Evolutionary conservation across 495 filamentous ascomycete species (phyloP).

Genomic region (Astrothelium subdiscretum): DNA sequence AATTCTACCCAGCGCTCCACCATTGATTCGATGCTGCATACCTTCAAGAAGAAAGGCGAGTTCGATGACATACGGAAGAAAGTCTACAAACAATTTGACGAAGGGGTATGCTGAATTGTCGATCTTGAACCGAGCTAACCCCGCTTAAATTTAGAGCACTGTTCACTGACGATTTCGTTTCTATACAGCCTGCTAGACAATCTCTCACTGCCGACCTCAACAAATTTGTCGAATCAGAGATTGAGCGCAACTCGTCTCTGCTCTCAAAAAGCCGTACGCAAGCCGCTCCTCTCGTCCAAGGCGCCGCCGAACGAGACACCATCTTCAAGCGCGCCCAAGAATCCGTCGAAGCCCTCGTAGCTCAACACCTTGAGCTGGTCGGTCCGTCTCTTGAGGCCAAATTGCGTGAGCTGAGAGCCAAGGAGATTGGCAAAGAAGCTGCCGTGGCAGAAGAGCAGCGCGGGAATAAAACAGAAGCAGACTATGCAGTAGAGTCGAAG

Average conservation of each 20-base stretch:
- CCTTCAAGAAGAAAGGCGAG: slow-evolving; percentile 83
- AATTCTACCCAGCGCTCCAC: slow-evolving; percentile 56
- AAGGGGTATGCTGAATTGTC: slow-evolving; percentile 44
- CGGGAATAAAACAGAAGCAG: slow-evolving; percentile 71
- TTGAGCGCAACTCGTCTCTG: slow-evolving; percentile 61
- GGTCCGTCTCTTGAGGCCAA: slow-evolving; percentile 45
- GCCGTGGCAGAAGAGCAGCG: slow-evolving; percentile 55
- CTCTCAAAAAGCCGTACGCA: slow-evolving; percentile 68
- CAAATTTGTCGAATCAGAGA: slow-evolving; percentile 63
- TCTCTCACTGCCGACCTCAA: slow-evolving; percentile 55
- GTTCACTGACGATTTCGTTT: background rate
- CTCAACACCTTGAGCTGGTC: slow-evolving; percentile 38
- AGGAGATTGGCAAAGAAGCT: slow-evolving; percentile 63
- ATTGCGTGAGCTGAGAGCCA: slow-evolving; percentile 54
- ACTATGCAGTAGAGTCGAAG: slow-evolving; percentile 64
- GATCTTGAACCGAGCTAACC: background rate
- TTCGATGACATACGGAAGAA: slow-evolving; percentile 77
- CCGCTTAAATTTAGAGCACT: slow-evolving; percentile 6
- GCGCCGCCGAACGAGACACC: slow-evolving; percentile 69
- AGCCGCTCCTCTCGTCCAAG: slow-evolving; percentile 74
- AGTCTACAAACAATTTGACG: slow-evolving; percentile 68
- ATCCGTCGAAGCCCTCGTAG: slow-evolving; percentile 56
- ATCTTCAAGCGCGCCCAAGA: slow-evolving; percentile 65
- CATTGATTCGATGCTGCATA: slow-evolving; percentile 67
- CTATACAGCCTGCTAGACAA: slow-evolving; percentile 49